phyloP scores from a whole-genome alignment of 345 rosid species.

The Camelina laxa region DNA sequence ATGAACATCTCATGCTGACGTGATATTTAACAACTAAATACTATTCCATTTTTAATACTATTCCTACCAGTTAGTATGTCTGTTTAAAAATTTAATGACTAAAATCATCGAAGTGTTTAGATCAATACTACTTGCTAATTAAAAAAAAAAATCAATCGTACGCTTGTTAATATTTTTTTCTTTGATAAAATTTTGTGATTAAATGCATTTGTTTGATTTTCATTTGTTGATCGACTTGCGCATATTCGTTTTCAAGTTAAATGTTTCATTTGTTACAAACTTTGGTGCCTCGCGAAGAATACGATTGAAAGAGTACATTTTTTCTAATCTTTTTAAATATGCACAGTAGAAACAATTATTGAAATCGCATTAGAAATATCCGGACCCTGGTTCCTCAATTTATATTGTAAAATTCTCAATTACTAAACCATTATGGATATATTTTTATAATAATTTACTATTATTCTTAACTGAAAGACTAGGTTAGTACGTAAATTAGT shows the following conservation, averaged over 20 bases:
- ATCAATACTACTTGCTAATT: too few relatives aligned
- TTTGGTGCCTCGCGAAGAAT: background rate
- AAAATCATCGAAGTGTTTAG: background rate
- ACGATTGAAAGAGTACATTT: too few relatives aligned
- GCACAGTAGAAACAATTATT: background rate
- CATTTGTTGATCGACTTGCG: background rate
- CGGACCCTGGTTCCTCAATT: background rate
- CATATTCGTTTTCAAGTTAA: background rate
- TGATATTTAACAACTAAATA: background rate
- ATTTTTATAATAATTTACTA: too few relatives aligned
- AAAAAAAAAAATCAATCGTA: background rate
- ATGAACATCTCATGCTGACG: constrained; percentile 4
- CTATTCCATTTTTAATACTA: background rate
- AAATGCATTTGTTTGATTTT: background rate
- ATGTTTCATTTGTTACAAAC: background rate
- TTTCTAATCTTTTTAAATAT: background rate
- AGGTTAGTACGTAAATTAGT: background rate
- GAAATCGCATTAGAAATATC: background rate
- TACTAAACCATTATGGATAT: background rate
- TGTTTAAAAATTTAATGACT: too few relatives aligned
- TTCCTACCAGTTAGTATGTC: background rate
- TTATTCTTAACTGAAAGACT: background rate
- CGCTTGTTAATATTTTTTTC: background rate
- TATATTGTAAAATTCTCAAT: background rate
- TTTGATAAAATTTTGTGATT: background rate